Evolutionary conservation across 2,329 filamentous ascomycete species (phyloP).

Genomic region (Nakataea oryzae): DNA sequence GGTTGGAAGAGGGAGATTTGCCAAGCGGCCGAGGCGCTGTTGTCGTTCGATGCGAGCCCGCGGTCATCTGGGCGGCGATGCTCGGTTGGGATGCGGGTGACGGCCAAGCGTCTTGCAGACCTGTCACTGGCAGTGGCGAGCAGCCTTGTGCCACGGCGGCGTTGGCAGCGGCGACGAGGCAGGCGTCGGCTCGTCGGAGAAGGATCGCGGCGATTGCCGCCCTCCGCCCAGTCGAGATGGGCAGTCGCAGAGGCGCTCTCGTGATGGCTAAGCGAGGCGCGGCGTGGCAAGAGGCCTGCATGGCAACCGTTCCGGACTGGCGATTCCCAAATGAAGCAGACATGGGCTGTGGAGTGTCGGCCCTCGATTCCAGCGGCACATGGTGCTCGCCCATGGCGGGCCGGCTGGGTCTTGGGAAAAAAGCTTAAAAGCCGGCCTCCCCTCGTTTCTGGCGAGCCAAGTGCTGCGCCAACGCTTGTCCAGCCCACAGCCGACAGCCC

Average conservation of each 20-base stretch:
- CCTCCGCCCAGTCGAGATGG: neutral
- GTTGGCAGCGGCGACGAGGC: neutral
- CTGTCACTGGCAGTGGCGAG: too few relatives aligned
- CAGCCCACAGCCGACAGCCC: too few relatives aligned
- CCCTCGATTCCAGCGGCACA: neutral
- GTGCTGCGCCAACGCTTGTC: neutral
- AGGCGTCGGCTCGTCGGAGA: neutral
- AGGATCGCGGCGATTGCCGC: neutral
- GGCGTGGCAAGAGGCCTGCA: neutral
- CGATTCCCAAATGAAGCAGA: neutral
- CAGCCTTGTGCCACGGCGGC: too few relatives aligned
- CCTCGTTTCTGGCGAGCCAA: neutral
- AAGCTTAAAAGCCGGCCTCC: neutral
- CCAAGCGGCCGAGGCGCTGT: neutral
- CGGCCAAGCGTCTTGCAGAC: too few relatives aligned
- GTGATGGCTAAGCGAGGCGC: neutral
- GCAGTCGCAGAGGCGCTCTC: neutral
- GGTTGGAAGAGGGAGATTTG: neutral
- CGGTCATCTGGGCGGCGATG: neutral
- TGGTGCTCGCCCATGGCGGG: neutral
- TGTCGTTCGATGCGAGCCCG: neutral
- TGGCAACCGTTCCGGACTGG: neutral
- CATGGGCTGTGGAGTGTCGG: neutral
- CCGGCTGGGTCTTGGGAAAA: neutral
- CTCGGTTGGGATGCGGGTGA: neutral